phyloP scores from a whole-genome alignment of 768 basidiomycete genomes.

The Termitomyces eurrhizus region DNA sequence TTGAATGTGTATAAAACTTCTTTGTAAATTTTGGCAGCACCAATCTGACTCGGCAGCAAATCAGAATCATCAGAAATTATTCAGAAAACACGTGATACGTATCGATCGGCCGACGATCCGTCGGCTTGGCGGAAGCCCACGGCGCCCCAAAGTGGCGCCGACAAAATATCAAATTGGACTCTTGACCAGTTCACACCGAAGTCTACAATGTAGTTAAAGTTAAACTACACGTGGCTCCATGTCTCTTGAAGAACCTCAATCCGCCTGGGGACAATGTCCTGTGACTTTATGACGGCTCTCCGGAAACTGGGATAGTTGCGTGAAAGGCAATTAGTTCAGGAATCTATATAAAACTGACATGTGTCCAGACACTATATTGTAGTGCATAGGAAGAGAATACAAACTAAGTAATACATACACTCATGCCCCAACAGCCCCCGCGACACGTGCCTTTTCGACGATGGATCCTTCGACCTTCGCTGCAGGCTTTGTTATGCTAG shows the following conservation, averaged over 20 bases:
- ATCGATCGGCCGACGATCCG: slow-evolving; percentile 10
- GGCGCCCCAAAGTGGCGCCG: too few relatives aligned
- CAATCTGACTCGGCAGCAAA: slow-evolving; percentile 12
- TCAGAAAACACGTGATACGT: slow-evolving; percentile 2
- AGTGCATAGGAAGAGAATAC: neutral
- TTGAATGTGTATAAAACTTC: slow-evolving; percentile 13
- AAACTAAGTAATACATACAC: neutral
- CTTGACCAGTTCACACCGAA: too few relatives aligned
- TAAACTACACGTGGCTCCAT: too few relatives aligned
- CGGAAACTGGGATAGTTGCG: neutral
- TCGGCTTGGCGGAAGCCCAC: neutral
- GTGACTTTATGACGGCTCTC: neutral
- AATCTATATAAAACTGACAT: too few relatives aligned
- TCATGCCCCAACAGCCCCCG: slow-evolving; percentile 17
- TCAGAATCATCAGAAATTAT: slow-evolving; percentile 4
- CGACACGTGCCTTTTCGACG: slow-evolving; percentile 4
- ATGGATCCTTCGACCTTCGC: neutral
- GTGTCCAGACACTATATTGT: too few relatives aligned
- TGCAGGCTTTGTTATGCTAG: neutral
- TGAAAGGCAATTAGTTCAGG: neutral
- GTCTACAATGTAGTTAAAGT: too few relatives aligned
- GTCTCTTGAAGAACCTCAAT: neutral
- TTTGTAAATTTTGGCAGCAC: slow-evolving; percentile 14
- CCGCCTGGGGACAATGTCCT: neutral
- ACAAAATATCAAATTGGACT: neutral